Conservation (phyloP, 2,329 filamentous ascomycete genomes). For the Gremmenia infestans region DNA sequence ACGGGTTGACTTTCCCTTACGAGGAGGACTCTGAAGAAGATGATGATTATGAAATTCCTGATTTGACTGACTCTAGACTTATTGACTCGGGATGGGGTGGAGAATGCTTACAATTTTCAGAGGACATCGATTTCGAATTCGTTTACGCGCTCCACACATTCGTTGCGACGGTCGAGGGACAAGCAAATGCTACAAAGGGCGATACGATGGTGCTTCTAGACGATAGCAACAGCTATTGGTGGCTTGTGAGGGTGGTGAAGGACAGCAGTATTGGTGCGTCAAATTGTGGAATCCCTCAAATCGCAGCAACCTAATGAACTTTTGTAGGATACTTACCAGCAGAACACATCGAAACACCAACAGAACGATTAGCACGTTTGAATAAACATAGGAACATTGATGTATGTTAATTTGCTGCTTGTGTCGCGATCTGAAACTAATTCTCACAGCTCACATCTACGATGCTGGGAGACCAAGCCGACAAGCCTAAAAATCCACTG, state of each 20-base stretch:
- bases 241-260: slow-evolving; percentile 94
- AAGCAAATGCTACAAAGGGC: slow-evolving; percentile 96
- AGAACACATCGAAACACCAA: slow-evolving; percentile 97
- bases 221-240: slow-evolving; percentile 99
- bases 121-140: slow-evolving; percentile 99
- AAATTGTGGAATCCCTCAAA: not conserved
- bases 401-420: slow-evolving; percentile 47
- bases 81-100: slow-evolving; percentile 69
- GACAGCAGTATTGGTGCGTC: slow-evolving; percentile 81
- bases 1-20: slow-evolving; percentile 38
- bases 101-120: slow-evolving; percentile 86
- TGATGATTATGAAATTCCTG: slow-evolving; percentile 53
- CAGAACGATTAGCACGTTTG: slow-evolving; percentile 83
- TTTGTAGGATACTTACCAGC: slow-evolving; percentile 82
- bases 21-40: slow-evolving; percentile 44
- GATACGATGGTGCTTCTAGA: slow-evolving; percentile 98
- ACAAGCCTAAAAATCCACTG: slow-evolving; percentile 67
- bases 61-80: slow-evolving; percentile 52
- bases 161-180: slow-evolving; percentile 93
- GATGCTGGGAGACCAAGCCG: slow-evolving; percentile 65
- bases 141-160: slow-evolving; percentile 98
- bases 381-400: slow-evolving; percentile 99
- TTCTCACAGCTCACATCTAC: slow-evolving; percentile 56
- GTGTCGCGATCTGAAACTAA: slow-evolving; percentile 6
- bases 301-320: not conserved